Conservation (phyloP, 371 early-diverging fungal genomes). For the Synchytrium microbalum region DNA sequence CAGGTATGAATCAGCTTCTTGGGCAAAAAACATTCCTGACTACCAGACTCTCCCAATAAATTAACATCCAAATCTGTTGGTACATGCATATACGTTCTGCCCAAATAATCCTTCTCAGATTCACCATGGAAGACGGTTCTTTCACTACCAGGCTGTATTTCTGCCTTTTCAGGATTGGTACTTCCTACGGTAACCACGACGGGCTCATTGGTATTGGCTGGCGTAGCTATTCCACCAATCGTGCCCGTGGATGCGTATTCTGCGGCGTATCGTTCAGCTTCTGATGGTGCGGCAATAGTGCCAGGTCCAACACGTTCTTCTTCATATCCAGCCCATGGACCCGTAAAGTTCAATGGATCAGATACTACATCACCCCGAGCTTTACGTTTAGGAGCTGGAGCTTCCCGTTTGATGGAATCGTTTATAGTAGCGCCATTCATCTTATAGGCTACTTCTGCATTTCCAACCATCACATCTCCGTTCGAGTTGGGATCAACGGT, state of each 20-base stretch:
- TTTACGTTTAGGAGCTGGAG: constrained; percentile 49
- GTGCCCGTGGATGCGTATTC: constrained; percentile 37
- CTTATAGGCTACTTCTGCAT: constrained; percentile 43
- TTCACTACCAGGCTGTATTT: constrained; percentile 44
- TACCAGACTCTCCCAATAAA: constrained; percentile 62
- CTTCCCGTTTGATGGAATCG: not conserved
- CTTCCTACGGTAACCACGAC: not conserved
- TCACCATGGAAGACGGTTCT: constrained; percentile 68
- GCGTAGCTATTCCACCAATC: constrained; percentile 40
- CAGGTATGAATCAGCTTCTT: constrained; percentile 83
- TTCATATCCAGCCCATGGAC: constrained; percentile 94
- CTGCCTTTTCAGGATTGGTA: constrained; percentile 9
- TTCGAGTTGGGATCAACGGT: constrained; percentile 70
- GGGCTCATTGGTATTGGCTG: constrained; percentile 21
- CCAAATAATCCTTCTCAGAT: constrained; percentile 78
- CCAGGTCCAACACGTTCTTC: constrained; percentile 60
- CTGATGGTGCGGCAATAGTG: constrained; percentile 8
- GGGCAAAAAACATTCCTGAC: constrained; percentile 77
- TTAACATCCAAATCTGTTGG: constrained; percentile 72
- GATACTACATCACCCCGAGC: constrained; percentile 73
- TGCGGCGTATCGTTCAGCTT: constrained; percentile 11
- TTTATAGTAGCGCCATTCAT: constrained; percentile 15
- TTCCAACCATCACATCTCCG: constrained; percentile 56
- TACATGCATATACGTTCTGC: constrained; percentile 89
- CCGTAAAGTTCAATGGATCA: constrained; percentile 46